Base-by-base conservation (phyloP, 805 yeast species). In the Spathaspora passalidarum region DNA sequence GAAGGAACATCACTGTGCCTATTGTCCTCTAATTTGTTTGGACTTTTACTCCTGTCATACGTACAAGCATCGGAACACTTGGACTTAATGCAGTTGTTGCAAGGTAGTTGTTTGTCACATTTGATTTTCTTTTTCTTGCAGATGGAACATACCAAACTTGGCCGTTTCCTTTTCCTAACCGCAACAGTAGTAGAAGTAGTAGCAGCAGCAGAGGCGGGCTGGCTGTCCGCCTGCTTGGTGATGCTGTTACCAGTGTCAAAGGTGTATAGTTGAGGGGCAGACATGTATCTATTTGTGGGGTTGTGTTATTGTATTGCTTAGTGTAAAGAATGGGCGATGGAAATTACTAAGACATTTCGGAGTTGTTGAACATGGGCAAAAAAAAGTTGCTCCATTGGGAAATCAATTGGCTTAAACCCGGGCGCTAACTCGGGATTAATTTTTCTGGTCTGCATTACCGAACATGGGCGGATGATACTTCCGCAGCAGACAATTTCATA, bases 91-190 rank as follows among this genome's bases (percentile, higher is more conserved):
- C 73, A 68, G 2, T 54, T 48, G 7, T 52, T 53, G 38, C 73
- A 61, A 1, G 79, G 78, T 13, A 58, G 56, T 6, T 59, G 52
- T 46, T 63, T 65, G 47, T 67, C 68, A 49, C 72, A 67, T 41
- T 59, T 63, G 51, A 66, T 58, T 49, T 67, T 67, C 37, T 61
- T 56, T 37, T 56, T 49, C 43, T 63, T 64, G 49, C 72, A 67
- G 48, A 56, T 61, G 22, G 54, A 52, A 46, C 72, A 67, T 4
- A 62, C 77, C 4, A 72, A 58, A 2, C 63, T 56, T 47, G 68
- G 60, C 13, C 77, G 56, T 38, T 66, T 69, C 23, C 69, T 53
- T 51, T 50, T 52, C 25, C 43, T 49, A 7, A 42, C n/a, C n/a
- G n/a, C n/a, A n/a, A n/a, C n/a, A n/a, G n/a, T n/a, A n/a, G n/a